Evolutionary conservation across 108 stramenopile genomes (phyloP).

Genomic region (Fistulifera pelliculosa): DNA sequence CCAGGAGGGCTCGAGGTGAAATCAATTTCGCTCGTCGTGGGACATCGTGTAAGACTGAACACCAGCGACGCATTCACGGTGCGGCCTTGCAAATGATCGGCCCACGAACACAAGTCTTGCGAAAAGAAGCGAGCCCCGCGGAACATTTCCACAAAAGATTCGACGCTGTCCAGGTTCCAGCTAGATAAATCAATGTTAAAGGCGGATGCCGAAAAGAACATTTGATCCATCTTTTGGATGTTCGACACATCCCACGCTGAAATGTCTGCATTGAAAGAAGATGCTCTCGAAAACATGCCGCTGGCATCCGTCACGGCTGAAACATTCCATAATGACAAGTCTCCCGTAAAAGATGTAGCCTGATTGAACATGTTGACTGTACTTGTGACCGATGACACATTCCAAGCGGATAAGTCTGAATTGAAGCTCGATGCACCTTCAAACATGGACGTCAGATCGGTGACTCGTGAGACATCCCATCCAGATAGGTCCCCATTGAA

Average conservation of each 20-base stretch:
- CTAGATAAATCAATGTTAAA: conserved; percentile 8
- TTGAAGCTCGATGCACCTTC: background rate
- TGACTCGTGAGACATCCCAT: conserved; percentile 8
- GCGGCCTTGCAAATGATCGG: too few relatives aligned
- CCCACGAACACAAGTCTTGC: conserved; percentile 3
- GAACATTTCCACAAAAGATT: conserved; percentile 18
- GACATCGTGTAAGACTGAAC: too few relatives aligned
- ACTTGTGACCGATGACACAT: conserved; percentile 5
- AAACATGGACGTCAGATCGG: conserved; percentile 5
- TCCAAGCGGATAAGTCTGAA: background rate
- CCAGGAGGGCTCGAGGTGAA: too few relatives aligned
- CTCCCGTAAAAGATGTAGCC: conserved; percentile 20
- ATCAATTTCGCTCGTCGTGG: too few relatives aligned
- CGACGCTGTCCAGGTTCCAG: conserved; percentile 9
- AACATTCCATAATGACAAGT: conserved; percentile 8
- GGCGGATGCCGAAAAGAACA: conserved; percentile 4
- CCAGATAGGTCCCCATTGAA: conserved; percentile 17
- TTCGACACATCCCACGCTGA: conserved; percentile 16
- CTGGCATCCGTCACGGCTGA: background rate
- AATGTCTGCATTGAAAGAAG: conserved; percentile 17
- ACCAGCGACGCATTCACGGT: too few relatives aligned
- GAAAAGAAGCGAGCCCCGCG: conserved; percentile 10
- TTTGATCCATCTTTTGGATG: conserved; percentile 14
- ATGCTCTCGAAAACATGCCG: conserved; percentile 3
- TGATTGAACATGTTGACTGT: conserved; percentile 11